phyloP scores from a whole-genome alignment of 495 filamentous ascomycete species.

The Xeromyces bisporus region DNA sequence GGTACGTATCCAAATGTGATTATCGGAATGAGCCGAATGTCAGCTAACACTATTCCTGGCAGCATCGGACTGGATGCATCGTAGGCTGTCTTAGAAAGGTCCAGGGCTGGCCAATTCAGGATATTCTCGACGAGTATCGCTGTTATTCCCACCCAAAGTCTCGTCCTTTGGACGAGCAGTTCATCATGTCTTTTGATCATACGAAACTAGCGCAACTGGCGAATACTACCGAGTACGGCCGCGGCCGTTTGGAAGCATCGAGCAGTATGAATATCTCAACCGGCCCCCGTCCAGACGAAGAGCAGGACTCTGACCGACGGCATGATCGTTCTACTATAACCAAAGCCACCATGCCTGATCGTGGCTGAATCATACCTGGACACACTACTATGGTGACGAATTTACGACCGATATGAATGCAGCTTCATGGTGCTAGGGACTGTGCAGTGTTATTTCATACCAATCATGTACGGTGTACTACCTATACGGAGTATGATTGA shows the following conservation, averaged over 20 bases:
- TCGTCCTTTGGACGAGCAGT: conserved; percentile 32
- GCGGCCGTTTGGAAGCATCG: too few relatives aligned
- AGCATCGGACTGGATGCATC: conserved; percentile 76
- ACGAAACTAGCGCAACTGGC: conserved; percentile 5
- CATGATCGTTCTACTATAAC: conserved; percentile 1
- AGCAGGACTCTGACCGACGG: conserved; percentile 1
- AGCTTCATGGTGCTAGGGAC: too few relatives aligned
- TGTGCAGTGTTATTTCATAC: too few relatives aligned
- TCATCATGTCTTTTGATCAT: conserved; percentile 33
- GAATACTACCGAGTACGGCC: too few relatives aligned
- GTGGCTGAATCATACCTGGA: too few relatives aligned
- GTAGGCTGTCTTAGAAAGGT: conserved; percentile 53
- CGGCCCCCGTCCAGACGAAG: neutral
- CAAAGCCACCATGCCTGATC: neutral
- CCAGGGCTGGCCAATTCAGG: conserved; percentile 37
- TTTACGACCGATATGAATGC: too few relatives aligned
- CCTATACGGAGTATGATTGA: too few relatives aligned
- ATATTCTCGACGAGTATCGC: conserved; percentile 49
- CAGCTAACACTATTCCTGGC: too few relatives aligned
- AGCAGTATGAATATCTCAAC: neutral
- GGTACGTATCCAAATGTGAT: conserved; percentile 36
- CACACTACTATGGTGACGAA: too few relatives aligned
- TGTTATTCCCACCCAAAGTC: conserved; percentile 48
- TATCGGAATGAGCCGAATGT: too few relatives aligned
- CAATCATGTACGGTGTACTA: too few relatives aligned